Percentiles rank a stretch among this genome's conserved stretches.
phyloP scores from a whole-genome alignment of 1,139 yeast species.

The Debaryomyces subglobosus region DNA sequence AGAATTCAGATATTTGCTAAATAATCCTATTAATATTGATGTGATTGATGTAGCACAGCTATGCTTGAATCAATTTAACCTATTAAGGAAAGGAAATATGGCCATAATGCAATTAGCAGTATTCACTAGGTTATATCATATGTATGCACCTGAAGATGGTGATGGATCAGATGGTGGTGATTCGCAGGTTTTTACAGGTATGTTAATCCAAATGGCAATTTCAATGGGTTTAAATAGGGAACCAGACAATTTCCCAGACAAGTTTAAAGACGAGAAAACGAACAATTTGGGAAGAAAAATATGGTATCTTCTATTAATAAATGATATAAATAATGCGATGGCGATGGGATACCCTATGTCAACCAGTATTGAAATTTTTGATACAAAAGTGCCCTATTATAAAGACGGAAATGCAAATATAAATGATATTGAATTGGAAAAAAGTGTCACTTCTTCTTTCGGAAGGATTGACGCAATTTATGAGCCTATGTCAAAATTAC shows the following conservation, averaged over 20 bases:
- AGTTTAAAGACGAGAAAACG: conserved; percentile 23
- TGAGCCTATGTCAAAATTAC: conserved; percentile 21
- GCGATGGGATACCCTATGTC: conserved; percentile 43
- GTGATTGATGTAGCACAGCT: conserved; percentile 37
- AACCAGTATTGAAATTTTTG: conserved; percentile 32
- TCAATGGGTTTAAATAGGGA: conserved; percentile 51
- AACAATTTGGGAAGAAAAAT: conserved; percentile 39
- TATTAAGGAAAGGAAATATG: conserved; percentile 42
- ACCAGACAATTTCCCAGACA: conserved; percentile 31
- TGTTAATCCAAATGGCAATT: conserved; percentile 43
- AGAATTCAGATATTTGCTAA: conserved; percentile 28
- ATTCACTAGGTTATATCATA: conserved; percentile 40
- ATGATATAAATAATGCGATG: conserved; percentile 41
- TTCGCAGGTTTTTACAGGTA: conserved; percentile 37
- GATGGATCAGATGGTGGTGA: conserved; percentile 54
- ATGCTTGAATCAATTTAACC: conserved; percentile 42
- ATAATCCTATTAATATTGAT: conserved; percentile 36
- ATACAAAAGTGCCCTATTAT: conserved; percentile 36
- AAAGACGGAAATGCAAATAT: conserved; percentile 36
- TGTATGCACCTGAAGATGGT: conserved; percentile 54
- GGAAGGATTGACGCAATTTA: conserved; percentile 20
- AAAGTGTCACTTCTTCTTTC: conserved; percentile 18
- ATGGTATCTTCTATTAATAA: conserved; percentile 34
- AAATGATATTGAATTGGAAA: conserved; percentile 29
- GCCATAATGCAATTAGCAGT: conserved; percentile 53